A percentile compares a stretch with the other conserved stretches of the same genome.
These are phyloP conservation scores for Microcyclosporella mali DNA, from an alignment of 2,329 filamentous ascomycete genomes.

Conservation along the genomic window DNA sequence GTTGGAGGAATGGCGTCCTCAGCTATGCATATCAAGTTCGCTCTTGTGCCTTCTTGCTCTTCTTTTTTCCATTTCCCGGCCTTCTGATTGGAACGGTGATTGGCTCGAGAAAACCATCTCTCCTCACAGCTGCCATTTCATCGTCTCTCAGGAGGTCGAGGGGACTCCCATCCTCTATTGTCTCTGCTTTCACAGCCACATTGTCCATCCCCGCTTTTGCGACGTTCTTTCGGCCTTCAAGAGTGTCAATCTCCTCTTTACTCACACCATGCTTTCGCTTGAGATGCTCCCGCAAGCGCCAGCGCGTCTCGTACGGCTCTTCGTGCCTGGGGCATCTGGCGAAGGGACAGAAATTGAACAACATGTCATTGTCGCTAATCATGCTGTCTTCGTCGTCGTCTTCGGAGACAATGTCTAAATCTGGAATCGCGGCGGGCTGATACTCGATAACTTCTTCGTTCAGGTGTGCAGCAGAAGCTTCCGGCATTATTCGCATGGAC, in stretches of 20 bases:
- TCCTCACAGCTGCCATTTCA: not conserved
- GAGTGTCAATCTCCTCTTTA: not conserved
- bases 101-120: conserved; percentile 7
- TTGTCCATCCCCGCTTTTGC: not conserved
- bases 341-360: conserved; percentile 20
- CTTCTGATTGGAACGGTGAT: conserved; percentile 2
- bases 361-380: no score
- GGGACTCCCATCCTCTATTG: not conserved
- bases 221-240: not conserved
- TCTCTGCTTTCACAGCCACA: not conserved
- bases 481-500: conserved; percentile 27
- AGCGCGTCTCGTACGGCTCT: conserved; percentile 21
- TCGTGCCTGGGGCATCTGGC: conserved; percentile 23
- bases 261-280: conserved; percentile 25
- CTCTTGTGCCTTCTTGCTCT: not conserved
- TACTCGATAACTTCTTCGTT: conserved; percentile 31
- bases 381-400: not conserved
- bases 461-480: conserved; percentile 7
- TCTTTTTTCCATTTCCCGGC: conserved; percentile 1
- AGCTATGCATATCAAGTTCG: no score
- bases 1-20: no score
- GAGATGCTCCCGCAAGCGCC: conserved; percentile 31
- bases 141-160: not conserved
- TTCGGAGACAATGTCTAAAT: conserved; percentile 16
- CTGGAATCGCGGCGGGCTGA: conserved; percentile 29